Conservation (phyloP, 495 filamentous ascomycete genomes). For the Parathielavia hyrcaniae region DNA sequence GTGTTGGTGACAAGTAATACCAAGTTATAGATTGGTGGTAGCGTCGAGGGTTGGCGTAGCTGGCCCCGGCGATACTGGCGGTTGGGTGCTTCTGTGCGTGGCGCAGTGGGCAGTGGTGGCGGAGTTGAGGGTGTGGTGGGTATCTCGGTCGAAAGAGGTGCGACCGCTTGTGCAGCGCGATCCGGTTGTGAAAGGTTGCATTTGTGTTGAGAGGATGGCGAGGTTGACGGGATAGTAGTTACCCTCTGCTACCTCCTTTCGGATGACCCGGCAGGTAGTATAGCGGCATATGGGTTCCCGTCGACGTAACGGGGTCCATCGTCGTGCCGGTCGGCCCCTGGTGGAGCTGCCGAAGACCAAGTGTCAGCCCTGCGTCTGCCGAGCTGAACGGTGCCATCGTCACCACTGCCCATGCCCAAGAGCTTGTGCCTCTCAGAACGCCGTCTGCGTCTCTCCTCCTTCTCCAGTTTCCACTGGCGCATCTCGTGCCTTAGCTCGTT, state of each 20-base stretch:
- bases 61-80: not conserved
- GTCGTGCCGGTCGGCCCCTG: slow-evolving; percentile 31
- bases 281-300: slow-evolving; percentile 47
- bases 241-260: slow-evolving; percentile 33
- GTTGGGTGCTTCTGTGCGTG: slow-evolving; percentile 4
- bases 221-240: not conserved
- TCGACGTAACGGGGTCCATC: slow-evolving; percentile 46
- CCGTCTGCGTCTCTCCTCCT: slow-evolving; percentile 35
- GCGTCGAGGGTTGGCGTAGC: slow-evolving; percentile 2
- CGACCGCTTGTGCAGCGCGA: slow-evolving; percentile 13
- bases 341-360: slow-evolving; percentile 35
- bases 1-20: slow-evolving; percentile 1
- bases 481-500: slow-evolving; percentile 37
- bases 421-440: slow-evolving; percentile 36
- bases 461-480: slow-evolving; percentile 41
- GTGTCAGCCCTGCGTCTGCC: slow-evolving; percentile 40
- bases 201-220: no score
- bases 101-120: slow-evolving; percentile 3
- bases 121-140: not conserved
- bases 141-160: slow-evolving; percentile 1
- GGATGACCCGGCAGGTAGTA: slow-evolving; percentile 39
- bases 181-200: not conserved
- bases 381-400: slow-evolving; percentile 17
- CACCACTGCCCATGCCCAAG: slow-evolving; percentile 14
- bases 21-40: not conserved